A percentile compares a stretch with the other conserved stretches of the same genome.
Evolutionary conservation across 805 yeast species (phyloP).

Genomic region (Candida ficus): DNA sequence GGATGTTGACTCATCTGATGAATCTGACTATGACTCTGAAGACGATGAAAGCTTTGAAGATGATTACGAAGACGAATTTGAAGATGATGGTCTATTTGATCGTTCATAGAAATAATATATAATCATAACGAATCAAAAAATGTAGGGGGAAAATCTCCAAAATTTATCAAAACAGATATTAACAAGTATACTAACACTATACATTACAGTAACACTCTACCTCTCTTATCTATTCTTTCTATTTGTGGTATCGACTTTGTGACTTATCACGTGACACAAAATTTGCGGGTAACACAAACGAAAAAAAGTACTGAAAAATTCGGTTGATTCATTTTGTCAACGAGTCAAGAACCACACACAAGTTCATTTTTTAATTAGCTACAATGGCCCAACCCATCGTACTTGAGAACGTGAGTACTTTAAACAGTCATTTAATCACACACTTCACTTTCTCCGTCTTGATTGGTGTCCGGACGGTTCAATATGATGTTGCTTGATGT

Average conservation of each 20-base stretch:
- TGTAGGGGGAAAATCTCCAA: too few species aligned
- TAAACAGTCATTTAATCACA: background rate
- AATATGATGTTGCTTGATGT: too few species aligned
- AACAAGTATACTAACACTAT: too few species aligned
- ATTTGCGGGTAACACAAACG: too few species aligned
- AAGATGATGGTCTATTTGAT: constrained; percentile 63
- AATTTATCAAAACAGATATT: too few species aligned
- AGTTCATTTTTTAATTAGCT: background rate
- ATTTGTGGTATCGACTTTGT: background rate
- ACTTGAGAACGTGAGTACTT: constrained; percentile 33
- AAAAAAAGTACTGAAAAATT: background rate
- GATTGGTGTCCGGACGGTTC: too few species aligned
- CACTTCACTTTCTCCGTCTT: background rate
- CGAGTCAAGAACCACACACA: background rate
- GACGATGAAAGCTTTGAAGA: constrained; percentile 34
- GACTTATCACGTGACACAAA: too few species aligned
- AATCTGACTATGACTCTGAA: constrained; percentile 22
- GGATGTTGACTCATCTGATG: constrained; percentile 18
- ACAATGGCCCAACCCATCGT: constrained; percentile 29
- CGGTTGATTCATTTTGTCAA: background rate
- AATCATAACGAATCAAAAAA: too few species aligned
- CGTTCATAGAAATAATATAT: too few species aligned
- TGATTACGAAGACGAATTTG: constrained; percentile 38
- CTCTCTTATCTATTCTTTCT: background rate
- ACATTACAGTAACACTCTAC: too few species aligned